Evolutionary conservation across 2,329 filamentous ascomycete genomes (phyloP).

Genomic region (Rhynchosporium agropyri): DNA sequence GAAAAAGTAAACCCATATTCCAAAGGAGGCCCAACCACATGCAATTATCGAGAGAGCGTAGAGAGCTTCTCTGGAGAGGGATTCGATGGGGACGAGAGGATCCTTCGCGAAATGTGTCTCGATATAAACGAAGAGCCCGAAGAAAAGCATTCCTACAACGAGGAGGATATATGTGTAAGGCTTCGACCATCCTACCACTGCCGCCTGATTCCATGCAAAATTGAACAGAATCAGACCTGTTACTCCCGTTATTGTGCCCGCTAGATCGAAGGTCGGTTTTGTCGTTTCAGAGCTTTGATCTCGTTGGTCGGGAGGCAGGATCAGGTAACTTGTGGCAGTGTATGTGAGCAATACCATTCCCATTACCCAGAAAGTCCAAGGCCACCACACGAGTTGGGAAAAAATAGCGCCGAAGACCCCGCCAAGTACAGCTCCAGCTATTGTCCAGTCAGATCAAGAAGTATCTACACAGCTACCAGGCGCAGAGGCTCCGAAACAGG

Average conservation of each 20-base stretch:
- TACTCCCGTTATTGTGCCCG: slow-evolving; percentile 51
- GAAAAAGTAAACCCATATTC: slow-evolving; percentile 26
- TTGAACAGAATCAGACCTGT: slow-evolving; percentile 55
- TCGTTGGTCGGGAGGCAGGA: slow-evolving; percentile 45
- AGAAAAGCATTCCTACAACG: slow-evolving; percentile 53
- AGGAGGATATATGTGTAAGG: slow-evolving; percentile 30
- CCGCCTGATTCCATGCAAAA: slow-evolving; percentile 52
- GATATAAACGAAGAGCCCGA: slow-evolving; percentile 56
- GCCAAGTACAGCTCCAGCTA: slow-evolving; percentile 47
- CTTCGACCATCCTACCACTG: slow-evolving; percentile 27
- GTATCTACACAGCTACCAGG: slow-evolving; percentile 36
- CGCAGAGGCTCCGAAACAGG: slow-evolving; percentile 50
- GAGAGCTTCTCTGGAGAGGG: slow-evolving; percentile 19
- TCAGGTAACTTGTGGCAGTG: slow-evolving; percentile 42
- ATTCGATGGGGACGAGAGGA: slow-evolving; percentile 60
- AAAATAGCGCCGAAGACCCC: slow-evolving; percentile 47
- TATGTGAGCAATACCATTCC: slow-evolving; percentile 45
- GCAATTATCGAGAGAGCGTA: slow-evolving; percentile 25
- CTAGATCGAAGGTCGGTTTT: slow-evolving; percentile 43
- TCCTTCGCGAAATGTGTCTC: slow-evolving; percentile 48
- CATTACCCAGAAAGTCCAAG: slow-evolving; percentile 51
- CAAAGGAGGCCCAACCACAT: slow-evolving; percentile 23
- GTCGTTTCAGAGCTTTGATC: slow-evolving; percentile 9
- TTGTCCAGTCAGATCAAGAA: background rate
- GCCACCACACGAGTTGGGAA: slow-evolving; percentile 49